Evolutionary conservation across 192 early-diverging fungal species (phyloP).

Genomic region (Coemansia sp.): DNA sequence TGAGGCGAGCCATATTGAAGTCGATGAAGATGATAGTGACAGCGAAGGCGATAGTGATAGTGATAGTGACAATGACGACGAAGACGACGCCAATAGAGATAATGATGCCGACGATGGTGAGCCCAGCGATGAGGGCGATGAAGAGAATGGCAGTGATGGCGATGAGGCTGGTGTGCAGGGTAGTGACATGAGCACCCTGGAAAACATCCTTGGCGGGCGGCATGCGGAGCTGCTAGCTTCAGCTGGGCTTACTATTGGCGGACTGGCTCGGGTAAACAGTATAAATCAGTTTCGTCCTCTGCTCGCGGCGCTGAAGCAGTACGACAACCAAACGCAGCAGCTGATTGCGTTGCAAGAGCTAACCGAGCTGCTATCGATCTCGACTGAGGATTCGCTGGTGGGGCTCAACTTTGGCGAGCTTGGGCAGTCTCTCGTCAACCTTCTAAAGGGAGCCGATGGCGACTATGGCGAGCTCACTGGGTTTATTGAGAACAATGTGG

Average conservation of each 20-base stretch:
- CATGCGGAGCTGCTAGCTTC: background rate
- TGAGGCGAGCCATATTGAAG: slow-evolving; percentile 4
- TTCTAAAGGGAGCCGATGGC: slow-evolving; percentile 57
- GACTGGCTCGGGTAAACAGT: slow-evolving; percentile 20
- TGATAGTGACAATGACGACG: background rate
- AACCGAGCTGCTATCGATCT: slow-evolving; percentile 71
- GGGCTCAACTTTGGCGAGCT: slow-evolving; percentile 68
- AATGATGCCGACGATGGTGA: background rate
- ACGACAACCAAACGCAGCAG: slow-evolving; percentile 65
- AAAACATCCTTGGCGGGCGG: slow-evolving; percentile 8
- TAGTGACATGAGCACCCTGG: background rate
- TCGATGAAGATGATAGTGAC: background rate
- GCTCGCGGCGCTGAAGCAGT: slow-evolving; percentile 57
- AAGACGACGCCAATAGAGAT: background rate
- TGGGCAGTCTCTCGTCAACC: slow-evolving; percentile 62
- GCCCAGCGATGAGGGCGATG: background rate
- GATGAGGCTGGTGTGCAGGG: background rate
- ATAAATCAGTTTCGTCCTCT: slow-evolving; percentile 59
- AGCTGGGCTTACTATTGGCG: slow-evolving; percentile 17
- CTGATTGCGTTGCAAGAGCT: slow-evolving; percentile 87
- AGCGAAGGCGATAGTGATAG: background rate
- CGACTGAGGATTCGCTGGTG: slow-evolving; percentile 69
- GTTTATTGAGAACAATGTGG: slow-evolving; percentile 52
- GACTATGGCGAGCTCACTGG: slow-evolving; percentile 33
- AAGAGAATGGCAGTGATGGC: background rate